Percentiles rank a stretch among this genome's conserved stretches.
Conservation (phyloP, 306 rosid species). For the Fagus sylvatica region DNA sequence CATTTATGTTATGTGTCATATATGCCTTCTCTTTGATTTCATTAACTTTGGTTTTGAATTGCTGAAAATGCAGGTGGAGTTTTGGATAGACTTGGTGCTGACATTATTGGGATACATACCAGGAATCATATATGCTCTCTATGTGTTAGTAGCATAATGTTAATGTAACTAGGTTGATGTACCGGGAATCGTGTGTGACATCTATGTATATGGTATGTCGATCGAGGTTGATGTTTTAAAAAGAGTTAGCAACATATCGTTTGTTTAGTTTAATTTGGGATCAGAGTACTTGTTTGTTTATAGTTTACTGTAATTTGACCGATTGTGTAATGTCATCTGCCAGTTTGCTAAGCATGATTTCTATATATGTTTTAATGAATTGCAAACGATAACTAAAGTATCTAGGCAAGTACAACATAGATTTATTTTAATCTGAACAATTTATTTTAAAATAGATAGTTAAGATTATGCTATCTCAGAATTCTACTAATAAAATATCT, state of each 20-base stretch:
- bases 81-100: conserved; percentile 61
- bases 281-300: neutral
- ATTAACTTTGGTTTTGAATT: neutral
- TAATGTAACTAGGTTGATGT: neutral
- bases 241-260: neutral
- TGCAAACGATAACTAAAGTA: too few species aligned
- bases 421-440: too few species aligned
- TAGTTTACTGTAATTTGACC: neutral
- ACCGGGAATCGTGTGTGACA: neutral
- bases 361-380: too few species aligned
- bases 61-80: conserved; percentile 56
- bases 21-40: neutral
- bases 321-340: neutral
- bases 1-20: neutral
- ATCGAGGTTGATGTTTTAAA: neutral
- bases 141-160: conserved; percentile 51
- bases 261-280: neutral
- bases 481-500: too few species aligned
- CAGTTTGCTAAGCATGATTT: neutral
- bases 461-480: too few species aligned
- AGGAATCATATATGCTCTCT: conserved; percentile 69
- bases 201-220: neutral
- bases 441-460: too few species aligned
- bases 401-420: too few species aligned
- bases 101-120: conserved; percentile 68